Percentiles rank a stretch among this genome's conserved stretches.
These are phyloP conservation scores for Colletotrichum orchidophilum DNA, from an alignment of 2,329 filamentous ascomycete species.

Conservation along the genomic window DNA sequence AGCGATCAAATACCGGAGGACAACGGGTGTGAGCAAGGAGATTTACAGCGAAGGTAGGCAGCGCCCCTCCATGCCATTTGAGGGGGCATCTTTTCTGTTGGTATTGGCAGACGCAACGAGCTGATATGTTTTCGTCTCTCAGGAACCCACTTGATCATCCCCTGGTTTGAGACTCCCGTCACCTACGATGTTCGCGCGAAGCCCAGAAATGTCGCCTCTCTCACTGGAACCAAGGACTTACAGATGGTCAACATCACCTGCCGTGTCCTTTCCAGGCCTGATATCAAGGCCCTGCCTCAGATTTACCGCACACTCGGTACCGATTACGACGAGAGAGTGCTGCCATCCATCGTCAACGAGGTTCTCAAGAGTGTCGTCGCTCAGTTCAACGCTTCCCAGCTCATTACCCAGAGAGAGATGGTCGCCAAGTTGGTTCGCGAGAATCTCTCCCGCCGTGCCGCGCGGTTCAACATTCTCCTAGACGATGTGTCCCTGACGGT, in stretches of 20 bases:
- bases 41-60: conserved; percentile 90
- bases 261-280: conserved; percentile 93
- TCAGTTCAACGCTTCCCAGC: conserved; percentile 97
- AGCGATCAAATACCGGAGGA: conserved; percentile 96
- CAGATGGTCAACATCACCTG: conserved; percentile 99
- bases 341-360: conserved; percentile 98
- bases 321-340: conserved; percentile 96
- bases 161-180: conserved; percentile 97
- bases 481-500: conserved; percentile 98
- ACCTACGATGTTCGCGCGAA: conserved; percentile 98
- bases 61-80: conserved; percentile 17
- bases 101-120: background rate
- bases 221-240: conserved; percentile 98
- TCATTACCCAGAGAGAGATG: conserved; percentile 99
- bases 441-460: conserved; percentile 89
- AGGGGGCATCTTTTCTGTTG: background rate
- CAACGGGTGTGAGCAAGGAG: conserved; percentile 93
- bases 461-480: conserved; percentile 95
- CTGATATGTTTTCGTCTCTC: background rate
- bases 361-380: conserved; percentile 98
- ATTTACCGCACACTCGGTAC: conserved; percentile 96
- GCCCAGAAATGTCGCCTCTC: conserved; percentile 93
- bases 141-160: conserved; percentile 93
- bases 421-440: conserved; percentile 92
- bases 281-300: conserved; percentile 88